Conservation (phyloP, 2,329 filamentous ascomycete species). For the Sarocladium strictum region DNA sequence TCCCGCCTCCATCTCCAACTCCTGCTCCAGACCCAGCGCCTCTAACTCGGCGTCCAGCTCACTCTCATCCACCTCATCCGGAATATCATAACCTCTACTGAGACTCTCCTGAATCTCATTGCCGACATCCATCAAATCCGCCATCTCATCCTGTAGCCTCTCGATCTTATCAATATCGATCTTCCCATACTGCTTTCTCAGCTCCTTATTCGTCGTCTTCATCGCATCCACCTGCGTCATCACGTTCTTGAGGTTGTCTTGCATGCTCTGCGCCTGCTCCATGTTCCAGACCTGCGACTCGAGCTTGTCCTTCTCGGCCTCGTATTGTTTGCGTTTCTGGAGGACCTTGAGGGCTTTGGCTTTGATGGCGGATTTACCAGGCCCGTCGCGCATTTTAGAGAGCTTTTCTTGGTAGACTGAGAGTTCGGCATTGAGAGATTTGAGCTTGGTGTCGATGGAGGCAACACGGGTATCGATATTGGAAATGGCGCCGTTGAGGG, state of each 20-base stretch:
- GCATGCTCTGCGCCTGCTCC: slow-evolving; percentile 97
- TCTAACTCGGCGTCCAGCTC: slow-evolving; percentile 96
- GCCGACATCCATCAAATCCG: slow-evolving; percentile 91
- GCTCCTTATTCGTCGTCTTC: slow-evolving; percentile 91
- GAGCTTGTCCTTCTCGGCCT: slow-evolving; percentile 87
- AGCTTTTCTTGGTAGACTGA: slow-evolving; percentile 82
- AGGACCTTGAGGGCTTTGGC: slow-evolving; percentile 92
- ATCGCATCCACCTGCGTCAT: slow-evolving; percentile 98
- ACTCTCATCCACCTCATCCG: slow-evolving; percentile 93
- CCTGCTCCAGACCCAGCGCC: slow-evolving; percentile 88
- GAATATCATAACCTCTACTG: slow-evolving; percentile 84
- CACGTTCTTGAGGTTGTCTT: slow-evolving; percentile 96
- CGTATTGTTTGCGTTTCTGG: slow-evolving; percentile 90
- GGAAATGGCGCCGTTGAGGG: slow-evolving; percentile 73
- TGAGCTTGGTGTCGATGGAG: slow-evolving; percentile 89
- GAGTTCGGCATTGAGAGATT: slow-evolving; percentile 86
- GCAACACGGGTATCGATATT: slow-evolving; percentile 83
- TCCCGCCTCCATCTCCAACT: slow-evolving; percentile 67
- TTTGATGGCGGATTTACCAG: slow-evolving; percentile 86
- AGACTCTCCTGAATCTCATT: slow-evolving; percentile 98
- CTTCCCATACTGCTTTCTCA: slow-evolving; percentile 93
- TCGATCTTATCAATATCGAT: slow-evolving; percentile 98
- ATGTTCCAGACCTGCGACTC: slow-evolving; percentile 97
- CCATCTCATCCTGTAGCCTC: slow-evolving; percentile 97
- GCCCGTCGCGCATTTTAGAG: slow-evolving; percentile 88